Base-by-base conservation (phyloP, 2,329 filamentous ascomycete genomes). In the Colletotrichum higginsianum region DNA sequence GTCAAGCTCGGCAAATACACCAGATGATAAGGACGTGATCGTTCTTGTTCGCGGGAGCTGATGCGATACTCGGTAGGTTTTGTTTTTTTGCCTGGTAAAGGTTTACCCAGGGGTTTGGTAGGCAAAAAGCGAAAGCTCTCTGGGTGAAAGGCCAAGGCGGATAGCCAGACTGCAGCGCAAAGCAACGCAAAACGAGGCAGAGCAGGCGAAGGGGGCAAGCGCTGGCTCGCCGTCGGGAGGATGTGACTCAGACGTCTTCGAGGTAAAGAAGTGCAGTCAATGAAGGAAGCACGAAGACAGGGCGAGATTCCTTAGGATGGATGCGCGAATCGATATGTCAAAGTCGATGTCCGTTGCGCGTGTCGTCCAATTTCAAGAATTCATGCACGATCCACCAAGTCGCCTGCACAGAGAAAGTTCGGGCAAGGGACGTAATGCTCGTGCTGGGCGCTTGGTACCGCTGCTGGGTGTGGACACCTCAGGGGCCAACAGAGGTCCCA, bases 361-460 rank as follows among this genome's bases (percentile, higher is more conserved):
- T 55, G 49, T 66, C 67, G 65, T 73, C 58, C 72, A 74, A 74
- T 74, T 74, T 74, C 67, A 61, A 74, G 64, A 74, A 68, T 74
- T 74, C 68, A 74, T 74, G 73, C 73, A 56, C 69, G 66, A 66
- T 71, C 70, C 70, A 72, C 70, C 61, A 71, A 21, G 46, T 44
- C 57, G 44, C 63, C 47, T 62, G 35, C 50, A 55, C 40, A 50
- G 60, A 72, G 26, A 58, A 61, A 60, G 65, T 68, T 63, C 50
- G 57, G 53, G 52, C 46, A 63, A 63, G 68, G 68, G 52, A 67
- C 68, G 40, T 63, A 68, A 60, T 68, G 67, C 46, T 66, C 23
- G 30, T 9, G 42, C 38, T 56, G 35, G 53, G 35, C 40, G 35
- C 53, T 56, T 56, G 53, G 53, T 56, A 35, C 26, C 53, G 53